These are phyloP conservation scores for Yarrowia sp. DNA, from an alignment of 805 yeast genomes.

Conservation along the genomic window DNA sequence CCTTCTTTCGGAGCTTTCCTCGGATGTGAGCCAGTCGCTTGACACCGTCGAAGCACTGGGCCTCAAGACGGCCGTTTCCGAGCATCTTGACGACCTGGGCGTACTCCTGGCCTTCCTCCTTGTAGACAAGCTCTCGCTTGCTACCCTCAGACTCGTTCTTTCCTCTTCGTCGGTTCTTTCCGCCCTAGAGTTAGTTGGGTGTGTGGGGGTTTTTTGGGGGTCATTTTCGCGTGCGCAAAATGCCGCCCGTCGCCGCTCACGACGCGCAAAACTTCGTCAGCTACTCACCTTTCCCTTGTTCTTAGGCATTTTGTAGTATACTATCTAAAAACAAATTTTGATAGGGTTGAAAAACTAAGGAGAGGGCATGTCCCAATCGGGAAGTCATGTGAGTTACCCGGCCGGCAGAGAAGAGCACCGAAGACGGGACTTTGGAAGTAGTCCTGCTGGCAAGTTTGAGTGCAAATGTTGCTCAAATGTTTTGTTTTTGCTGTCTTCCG, in stretches of 20 bases:
- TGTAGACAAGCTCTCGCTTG: constrained; percentile 88
- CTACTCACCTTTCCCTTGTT: constrained; percentile 61
- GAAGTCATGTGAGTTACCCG: constrained; percentile 26
- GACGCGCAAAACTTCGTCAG: background rate
- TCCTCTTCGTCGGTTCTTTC: constrained; percentile 90
- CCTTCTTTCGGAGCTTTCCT: constrained; percentile 98
- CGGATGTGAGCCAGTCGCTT: constrained; percentile 97
- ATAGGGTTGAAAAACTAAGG: constrained; percentile 24
- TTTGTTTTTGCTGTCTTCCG: too few relatives aligned
- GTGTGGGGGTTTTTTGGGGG: background rate
- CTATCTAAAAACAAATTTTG: constrained; percentile 21
- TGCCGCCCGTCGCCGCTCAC: background rate
- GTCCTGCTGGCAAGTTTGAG: too few relatives aligned
- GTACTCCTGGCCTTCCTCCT: constrained; percentile 97
- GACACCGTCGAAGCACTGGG: constrained; percentile 88
- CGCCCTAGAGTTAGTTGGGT: constrained; percentile 39
- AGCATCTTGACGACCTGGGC: constrained; percentile 98
- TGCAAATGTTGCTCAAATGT: too few relatives aligned
- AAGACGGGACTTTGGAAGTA: background rate
- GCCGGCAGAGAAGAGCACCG: background rate
- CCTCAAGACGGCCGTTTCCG: constrained; percentile 97
- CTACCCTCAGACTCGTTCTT: constrained; percentile 89
- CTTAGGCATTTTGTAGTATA: constrained; percentile 58
- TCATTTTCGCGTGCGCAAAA: background rate
- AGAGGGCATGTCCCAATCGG: constrained; percentile 22